Evolutionary conservation across 2,329 filamentous ascomycete genomes (phyloP).

Genomic region (Bipolaris zeicola): DNA sequence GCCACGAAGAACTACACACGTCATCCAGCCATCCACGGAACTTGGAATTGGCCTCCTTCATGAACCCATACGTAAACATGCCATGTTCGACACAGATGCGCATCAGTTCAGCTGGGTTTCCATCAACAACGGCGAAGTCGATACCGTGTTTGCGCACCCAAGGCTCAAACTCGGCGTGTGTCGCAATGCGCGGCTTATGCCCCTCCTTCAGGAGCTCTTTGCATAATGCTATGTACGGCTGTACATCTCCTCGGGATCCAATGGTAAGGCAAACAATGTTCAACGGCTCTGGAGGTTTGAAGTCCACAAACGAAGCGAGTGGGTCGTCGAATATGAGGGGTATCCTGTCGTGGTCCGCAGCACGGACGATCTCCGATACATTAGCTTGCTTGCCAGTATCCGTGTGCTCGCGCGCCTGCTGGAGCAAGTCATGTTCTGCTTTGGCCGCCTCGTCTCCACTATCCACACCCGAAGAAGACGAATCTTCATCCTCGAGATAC

Average conservation of each 20-base stretch:
- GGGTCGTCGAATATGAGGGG: slow-evolving; percentile 90
- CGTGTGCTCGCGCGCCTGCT: slow-evolving; percentile 68
- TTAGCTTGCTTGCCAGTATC: slow-evolving; percentile 25
- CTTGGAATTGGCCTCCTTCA: slow-evolving; percentile 73
- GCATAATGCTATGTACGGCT: slow-evolving; percentile 95
- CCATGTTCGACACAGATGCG: slow-evolving; percentile 94
- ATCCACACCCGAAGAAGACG: slow-evolving; percentile 70
- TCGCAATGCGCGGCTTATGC: slow-evolving; percentile 85
- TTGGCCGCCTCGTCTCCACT: slow-evolving; percentile 75
- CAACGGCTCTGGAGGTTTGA: slow-evolving; percentile 81
- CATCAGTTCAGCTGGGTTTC: slow-evolving; percentile 94
- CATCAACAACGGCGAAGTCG: slow-evolving; percentile 85
- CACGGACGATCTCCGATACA: slow-evolving; percentile 38
- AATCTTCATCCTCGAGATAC: slow-evolving; percentile 71
- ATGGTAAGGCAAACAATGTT: slow-evolving; percentile 93
- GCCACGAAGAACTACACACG: slow-evolving; percentile 79
- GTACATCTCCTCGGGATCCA: slow-evolving; percentile 92
- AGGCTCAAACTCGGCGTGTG: slow-evolving; percentile 83
- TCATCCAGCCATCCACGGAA: slow-evolving; percentile 97
- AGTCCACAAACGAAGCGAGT: slow-evolving; percentile 84
- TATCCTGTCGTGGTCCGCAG: slow-evolving; percentile 60
- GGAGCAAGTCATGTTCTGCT: slow-evolving; percentile 79
- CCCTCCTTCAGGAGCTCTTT: slow-evolving; percentile 88
- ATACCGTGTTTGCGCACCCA: slow-evolving; percentile 96
- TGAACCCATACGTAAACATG: slow-evolving; percentile 92